A percentile compares a stretch with the other conserved stretches of the same genome.
Evolutionary conservation across 805 yeast species (phyloP).

Genomic region (Sugiyamaella mastotermitis): DNA sequence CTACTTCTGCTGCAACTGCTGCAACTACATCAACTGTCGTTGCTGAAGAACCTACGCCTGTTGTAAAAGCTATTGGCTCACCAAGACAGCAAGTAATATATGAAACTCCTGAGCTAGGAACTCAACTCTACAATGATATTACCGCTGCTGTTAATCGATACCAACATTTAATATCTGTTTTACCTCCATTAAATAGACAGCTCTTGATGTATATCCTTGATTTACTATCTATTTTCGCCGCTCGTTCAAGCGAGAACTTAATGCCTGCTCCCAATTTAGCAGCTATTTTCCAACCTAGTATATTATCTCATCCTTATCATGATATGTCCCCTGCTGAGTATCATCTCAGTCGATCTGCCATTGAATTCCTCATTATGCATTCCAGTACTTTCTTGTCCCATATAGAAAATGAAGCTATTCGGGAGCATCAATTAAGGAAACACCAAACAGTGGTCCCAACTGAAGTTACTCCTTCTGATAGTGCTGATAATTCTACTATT

Average conservation of each 20-base stretch:
- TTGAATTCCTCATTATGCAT: slow-evolving; percentile 84
- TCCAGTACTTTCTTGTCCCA: slow-evolving; percentile 68
- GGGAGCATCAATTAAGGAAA: slow-evolving; percentile 23
- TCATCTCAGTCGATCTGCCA: slow-evolving; percentile 76
- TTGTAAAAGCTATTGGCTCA: neutral
- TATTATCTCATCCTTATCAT: slow-evolving; percentile 85
- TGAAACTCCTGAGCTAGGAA: slow-evolving; percentile 1
- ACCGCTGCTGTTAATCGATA: slow-evolving; percentile 59
- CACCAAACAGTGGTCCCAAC: neutral
- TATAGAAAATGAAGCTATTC: slow-evolving; percentile 29
- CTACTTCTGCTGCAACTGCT: slow-evolving; percentile 5
- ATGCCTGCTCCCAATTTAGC: slow-evolving; percentile 94
- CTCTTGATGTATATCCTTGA: slow-evolving; percentile 82
- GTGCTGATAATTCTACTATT: slow-evolving; percentile 1
- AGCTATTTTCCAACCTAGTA: slow-evolving; percentile 96
- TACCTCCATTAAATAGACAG: slow-evolving; percentile 78
- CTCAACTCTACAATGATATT: slow-evolving; percentile 15
- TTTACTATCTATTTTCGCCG: slow-evolving; percentile 75
- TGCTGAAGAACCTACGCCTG: neutral
- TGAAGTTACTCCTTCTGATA: neutral
- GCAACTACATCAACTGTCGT: neutral
- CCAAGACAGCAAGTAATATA: neutral
- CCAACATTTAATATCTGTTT: slow-evolving; percentile 55
- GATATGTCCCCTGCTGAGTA: slow-evolving; percentile 91
- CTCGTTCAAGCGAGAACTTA: slow-evolving; percentile 67